Base-by-base conservation (phyloP, 495 filamentous ascomycete species). In the Pseudoneurospora amorphoporcata region DNA sequence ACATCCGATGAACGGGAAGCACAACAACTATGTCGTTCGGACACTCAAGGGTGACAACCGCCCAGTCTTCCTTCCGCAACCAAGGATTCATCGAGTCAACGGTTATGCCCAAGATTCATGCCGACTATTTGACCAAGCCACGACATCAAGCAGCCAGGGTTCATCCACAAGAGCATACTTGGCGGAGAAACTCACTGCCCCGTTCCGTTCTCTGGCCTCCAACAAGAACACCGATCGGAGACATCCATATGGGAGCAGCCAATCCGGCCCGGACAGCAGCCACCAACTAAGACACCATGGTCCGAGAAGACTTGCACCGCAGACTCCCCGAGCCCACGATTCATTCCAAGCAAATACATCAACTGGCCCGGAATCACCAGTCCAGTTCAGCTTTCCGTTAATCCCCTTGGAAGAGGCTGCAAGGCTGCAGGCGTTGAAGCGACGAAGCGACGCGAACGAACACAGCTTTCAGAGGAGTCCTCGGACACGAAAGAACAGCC, bases 91-190 rank as follows among this genome's bases (percentile, higher is more conserved):
- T 58, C 68, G 77, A 17, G 72, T 76, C 37, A 81, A 78, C 45
- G 78, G 75, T n/a, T 79, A 76, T 43, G 76, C 75, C 4, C 74
- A 77, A 17, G 75, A 80, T 43, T 78, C 79, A 8, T 58, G 45
- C 39, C 77, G 76, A 2, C 68, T 73, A 6, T 77, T 77, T 68
- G 73, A 72, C 2, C 71, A 74, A 14, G 65, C 72, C 8, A 71
- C 68, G 19, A 47, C 53, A 4, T 70, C 40, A 45, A 75, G 40
- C 19, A 75, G 72, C 39, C 53, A 65, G 53, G 70, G 71, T 8
- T 32, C 37, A 47, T 75, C 72, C 12, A 68, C 75, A 45, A 73
- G 72, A 72, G 29, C 72, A 39, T 71, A 73, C 43, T 35, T 79
- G 3, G 71, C 75, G 0, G 75, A 74, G 8, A 80, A 74, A 16